Conservation (phyloP, 257 asterid genomes). For the Penstemon newberryi region DNA sequence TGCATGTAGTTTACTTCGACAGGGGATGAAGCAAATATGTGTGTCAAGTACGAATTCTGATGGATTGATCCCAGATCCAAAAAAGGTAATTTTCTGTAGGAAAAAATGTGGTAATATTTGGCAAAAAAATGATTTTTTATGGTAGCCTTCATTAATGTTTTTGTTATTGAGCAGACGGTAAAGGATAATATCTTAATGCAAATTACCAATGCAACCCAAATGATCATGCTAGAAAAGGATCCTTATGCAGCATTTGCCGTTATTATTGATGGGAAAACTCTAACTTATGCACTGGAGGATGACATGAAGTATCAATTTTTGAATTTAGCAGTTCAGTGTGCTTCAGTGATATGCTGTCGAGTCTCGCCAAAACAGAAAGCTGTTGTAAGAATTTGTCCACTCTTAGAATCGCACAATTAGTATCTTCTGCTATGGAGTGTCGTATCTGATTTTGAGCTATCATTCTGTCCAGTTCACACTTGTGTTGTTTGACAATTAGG, state of each 20-base stretch:
- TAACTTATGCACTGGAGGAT: constrained; percentile 78
- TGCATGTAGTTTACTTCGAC: constrained; percentile 97
- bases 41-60: constrained; percentile 50
- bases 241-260: constrained; percentile 96
- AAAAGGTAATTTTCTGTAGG: constrained; percentile 52
- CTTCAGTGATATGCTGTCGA: constrained; percentile 99
- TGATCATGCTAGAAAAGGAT: constrained; percentile 79
- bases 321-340: constrained; percentile 84
- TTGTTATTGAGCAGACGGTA: constrained; percentile 46
- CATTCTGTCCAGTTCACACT: constrained; percentile 19
- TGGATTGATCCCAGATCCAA: constrained; percentile 43
- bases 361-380: constrained; percentile 99
- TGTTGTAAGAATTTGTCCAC: constrained; percentile 46
- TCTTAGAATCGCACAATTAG: too few species aligned
- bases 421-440: neutral
- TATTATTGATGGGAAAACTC: constrained; percentile 91
- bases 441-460: constrained; percentile 19
- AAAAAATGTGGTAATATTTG: constrained; percentile 23
- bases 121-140: constrained; percentile 26
- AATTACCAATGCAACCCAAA: constrained; percentile 77
- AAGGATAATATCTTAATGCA: constrained; percentile 75
- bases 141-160: constrained; percentile 20
- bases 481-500: constrained; percentile 40
- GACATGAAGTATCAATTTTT: constrained; percentile 76
- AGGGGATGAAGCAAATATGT: constrained; percentile 93